Evolutionary conservation across 306 rosid species (phyloP).

Genomic region (Rosa multiflora): DNA sequence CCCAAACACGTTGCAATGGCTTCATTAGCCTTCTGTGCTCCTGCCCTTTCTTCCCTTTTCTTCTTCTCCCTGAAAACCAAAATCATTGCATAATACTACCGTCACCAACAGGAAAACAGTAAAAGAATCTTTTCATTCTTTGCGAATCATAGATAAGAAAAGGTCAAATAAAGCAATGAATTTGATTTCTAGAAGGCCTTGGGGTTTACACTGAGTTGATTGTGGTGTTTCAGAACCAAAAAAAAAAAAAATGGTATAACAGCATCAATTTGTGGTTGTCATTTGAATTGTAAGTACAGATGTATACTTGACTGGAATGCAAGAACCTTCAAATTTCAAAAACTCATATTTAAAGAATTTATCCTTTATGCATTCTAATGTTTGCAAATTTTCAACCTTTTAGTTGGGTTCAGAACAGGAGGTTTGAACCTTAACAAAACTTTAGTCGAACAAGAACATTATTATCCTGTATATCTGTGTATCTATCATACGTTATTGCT

Average conservation of each 20-base stretch:
- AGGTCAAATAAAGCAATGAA: neutral
- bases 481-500: neutral
- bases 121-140: neutral
- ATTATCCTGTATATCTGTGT: constrained; percentile 4
- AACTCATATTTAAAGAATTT: neutral
- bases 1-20: constrained; percentile 72
- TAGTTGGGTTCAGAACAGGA: constrained; percentile 7
- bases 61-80: constrained; percentile 85
- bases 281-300: neutral
- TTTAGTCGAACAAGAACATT: neutral
- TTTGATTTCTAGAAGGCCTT: neutral
- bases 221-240: neutral
- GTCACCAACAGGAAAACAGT: neutral
- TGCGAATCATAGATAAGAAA: neutral
- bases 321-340: neutral
- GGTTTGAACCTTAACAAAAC: neutral
- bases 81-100: constrained; percentile 25
- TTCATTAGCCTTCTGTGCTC: constrained; percentile 71
- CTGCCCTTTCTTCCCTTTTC: constrained; percentile 82
- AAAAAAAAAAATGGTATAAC: neutral
- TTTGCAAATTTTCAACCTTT: neutral
- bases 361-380: neutral
- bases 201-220: neutral
- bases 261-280: neutral
- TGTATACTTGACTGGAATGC: neutral